Evolutionary conservation across 805 yeast species (phyloP), one percentile per base, ranked within the genome.

Genomic region (Candida orba): DNA sequence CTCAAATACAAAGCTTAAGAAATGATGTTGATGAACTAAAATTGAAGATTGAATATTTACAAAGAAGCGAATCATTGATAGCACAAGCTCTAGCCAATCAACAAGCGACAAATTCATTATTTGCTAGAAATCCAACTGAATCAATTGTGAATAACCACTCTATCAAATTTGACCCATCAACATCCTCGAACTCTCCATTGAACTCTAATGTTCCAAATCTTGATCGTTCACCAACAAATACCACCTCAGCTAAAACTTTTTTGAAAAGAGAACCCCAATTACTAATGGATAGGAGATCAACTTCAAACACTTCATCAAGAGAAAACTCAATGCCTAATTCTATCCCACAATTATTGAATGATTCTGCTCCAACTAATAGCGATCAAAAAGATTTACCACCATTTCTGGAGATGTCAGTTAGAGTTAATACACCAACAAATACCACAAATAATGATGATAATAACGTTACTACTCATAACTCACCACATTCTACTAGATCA

Each of bases 11-110:
- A 54, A 73, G 82, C 42, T 67, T 90, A 54, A 75, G 89, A 52
- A 85, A 84, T 53, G 97, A 90, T 53, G 89, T 88, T 6, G 90
- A 84, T 56, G 91, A 83, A 52, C 65, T 88, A 51, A 79, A 82
- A 53, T 71, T 82, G 35, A 81, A 84, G 66, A 79, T 84, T 52
- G 87, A 82, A 55, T 72, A 74, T 62, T 62, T 81, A 37, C 73
- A 77, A 34, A 73, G 78, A 57, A 83, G 80, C 65, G 91, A 83
- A 63, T 73, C 76, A 23, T 61, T 84, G 5, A 74, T 84, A 34
- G 78, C 88, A 0, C 80, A 79, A 45, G 87, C 82, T 3, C 56
- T 82, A 37, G 72, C 65, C 34, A 41, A 59, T 40, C 49, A 52
- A 48, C 44, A 48, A 14, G 34, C 37, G 9, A 37, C 38, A 31